phyloP scores from a whole-genome alignment of 306 rosid species.

The Glycine tomentella region DNA sequence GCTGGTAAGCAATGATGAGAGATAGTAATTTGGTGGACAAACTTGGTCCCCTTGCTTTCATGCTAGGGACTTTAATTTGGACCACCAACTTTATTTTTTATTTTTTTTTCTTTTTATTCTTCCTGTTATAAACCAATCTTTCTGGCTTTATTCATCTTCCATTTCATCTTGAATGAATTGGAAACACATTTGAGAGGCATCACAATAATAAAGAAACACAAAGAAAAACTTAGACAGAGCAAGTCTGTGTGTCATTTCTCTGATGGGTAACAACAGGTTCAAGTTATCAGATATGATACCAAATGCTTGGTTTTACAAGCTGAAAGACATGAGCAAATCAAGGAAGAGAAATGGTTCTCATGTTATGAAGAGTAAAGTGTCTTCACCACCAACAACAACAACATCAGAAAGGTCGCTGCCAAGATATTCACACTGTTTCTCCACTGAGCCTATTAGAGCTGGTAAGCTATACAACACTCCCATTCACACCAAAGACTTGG shows the following conservation, averaged over 20 bases:
- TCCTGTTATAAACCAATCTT: constrained; percentile 44
- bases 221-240: constrained; percentile 31
- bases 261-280: constrained; percentile 88
- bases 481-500: constrained; percentile 53
- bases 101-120: background rate
- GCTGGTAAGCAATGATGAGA: constrained; percentile 60
- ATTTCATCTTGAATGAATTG: constrained; percentile 37
- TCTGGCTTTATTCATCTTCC: constrained; percentile 44
- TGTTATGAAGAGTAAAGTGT: constrained; percentile 57
- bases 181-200: background rate
- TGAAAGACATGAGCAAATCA: constrained; percentile 83
- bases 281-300: constrained; percentile 91
- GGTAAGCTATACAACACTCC: constrained; percentile 60
- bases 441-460: constrained; percentile 51
- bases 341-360: constrained; percentile 58
- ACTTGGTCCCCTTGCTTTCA: constrained; percentile 60
- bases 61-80: constrained; percentile 49
- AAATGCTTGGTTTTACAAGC: constrained; percentile 98
- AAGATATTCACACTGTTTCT: constrained; percentile 53
- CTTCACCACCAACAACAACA: constrained; percentile 42
- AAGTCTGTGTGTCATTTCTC: constrained; percentile 27
- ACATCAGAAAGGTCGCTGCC: constrained; percentile 58
- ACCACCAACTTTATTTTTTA: constrained; percentile 49
- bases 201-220: too few species aligned
- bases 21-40: constrained; percentile 56